Base-by-base conservation (phyloP, 768 basidiomycete species). In the Termitomyces eurrhizus region DNA sequence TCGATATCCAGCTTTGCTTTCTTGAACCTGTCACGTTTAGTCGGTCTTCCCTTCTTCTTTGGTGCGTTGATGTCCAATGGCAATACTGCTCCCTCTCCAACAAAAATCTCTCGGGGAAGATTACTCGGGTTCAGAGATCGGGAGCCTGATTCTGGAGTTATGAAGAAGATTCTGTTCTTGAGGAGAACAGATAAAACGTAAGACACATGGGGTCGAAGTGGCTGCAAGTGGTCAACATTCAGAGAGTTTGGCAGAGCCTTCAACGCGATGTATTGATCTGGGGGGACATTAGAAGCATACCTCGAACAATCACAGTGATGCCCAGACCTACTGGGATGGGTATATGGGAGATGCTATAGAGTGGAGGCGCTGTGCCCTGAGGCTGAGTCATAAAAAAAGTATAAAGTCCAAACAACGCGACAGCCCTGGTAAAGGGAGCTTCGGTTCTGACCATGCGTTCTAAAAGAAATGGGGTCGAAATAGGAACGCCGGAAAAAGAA, bases 361-460 rank as follows among this genome's bases (percentile, higher is more conserved):
- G 70, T 9, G 77, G 64, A 24, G 87, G 86, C 4, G 78, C 74
- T 4, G 83, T 78, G 11, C 75, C 72, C 11, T 77, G 75, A 14
- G 90, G 87, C 72, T 92, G 92, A 11, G 88, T 86, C 58, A 73
- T 76, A 68, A 83, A 84, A 64, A 92, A 87, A 3, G 84, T 82
- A 68, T 92, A 92, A 51, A 89, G 68, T 4, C 80, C 86, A 68
- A 92, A 91, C 26, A 92, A 68, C 0, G 86, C 87, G 24, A 81
- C 81, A 7, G 78, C 78, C 62, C 85, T 80, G n/a, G 73, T 77
- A 46, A 89, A 74, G 5, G 83, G 83, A 8, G 80, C 70, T 66
- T 85, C 81, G 1, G 75, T 75, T 49, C 75, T 75, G 5, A 70
- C 71, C 62, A 83, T 75, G 39, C 80, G 80, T 69, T 92, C 90